Evolutionary conservation across 176 grass and related monocot genomes (phyloP).

Genomic region (Urochloa ruziziensis): DNA sequence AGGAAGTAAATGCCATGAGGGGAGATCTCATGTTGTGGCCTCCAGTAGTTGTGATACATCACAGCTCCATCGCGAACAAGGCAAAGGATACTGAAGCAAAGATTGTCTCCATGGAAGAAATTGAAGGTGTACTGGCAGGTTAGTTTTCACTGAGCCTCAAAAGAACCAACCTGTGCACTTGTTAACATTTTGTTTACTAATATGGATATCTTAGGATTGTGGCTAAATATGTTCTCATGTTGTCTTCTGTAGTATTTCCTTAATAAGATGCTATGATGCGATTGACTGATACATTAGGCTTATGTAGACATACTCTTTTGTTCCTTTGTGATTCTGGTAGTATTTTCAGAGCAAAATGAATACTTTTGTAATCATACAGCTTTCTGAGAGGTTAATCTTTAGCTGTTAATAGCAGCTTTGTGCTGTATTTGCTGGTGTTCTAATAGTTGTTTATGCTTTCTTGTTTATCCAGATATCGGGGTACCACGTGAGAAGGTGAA

Average conservation of each 20-base stretch:
- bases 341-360: conserved; percentile 5
- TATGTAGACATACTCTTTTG: not conserved
- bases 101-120: conserved; percentile 47
- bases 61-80: conserved; percentile 48
- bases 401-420: not conserved
- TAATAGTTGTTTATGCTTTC: conserved; percentile 8
- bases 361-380: not conserved
- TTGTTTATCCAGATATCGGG: conserved; percentile 52
- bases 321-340: not conserved
- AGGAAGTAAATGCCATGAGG: conserved; percentile 63
- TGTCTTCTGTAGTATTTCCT: not conserved
- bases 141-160: conserved; percentile 31
- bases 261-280: not conserved
- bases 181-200: not conserved
- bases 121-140: conserved; percentile 76
- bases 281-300: not conserved
- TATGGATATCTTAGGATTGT: not conserved
- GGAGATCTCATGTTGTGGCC: conserved; percentile 91
- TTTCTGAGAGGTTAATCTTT: not conserved
- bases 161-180: not conserved
- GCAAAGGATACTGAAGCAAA: conserved; percentile 31
- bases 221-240: not conserved
- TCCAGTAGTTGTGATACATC: conserved; percentile 76
- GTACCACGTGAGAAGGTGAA: conserved; percentile 45
- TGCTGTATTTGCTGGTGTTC: not conserved